Base-by-base conservation (phyloP, 2,329 filamentous ascomycete species). In the Colletotrichum sp. region DNA sequence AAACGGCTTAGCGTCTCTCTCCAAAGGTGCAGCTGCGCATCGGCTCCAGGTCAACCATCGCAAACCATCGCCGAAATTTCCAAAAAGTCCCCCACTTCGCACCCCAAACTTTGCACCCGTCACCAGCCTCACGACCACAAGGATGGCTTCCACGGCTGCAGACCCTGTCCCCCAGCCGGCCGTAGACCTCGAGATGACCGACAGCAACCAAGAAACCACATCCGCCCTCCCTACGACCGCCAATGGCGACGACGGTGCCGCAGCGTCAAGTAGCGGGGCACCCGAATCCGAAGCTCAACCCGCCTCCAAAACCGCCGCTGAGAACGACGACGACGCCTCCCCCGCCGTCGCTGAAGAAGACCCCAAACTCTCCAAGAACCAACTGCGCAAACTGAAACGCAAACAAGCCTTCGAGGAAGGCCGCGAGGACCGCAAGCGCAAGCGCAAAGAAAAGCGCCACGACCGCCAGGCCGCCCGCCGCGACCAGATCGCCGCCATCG, bases 381-480 rank as follows among this genome's bases (percentile, higher is more conserved):
- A 96, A 80, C 87, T 94, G 76, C 98, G 98, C 85, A 96, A 95
- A 82, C 87, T 95, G 69, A 92, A 90, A 77, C 93, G 92, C 71
- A 89, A 92, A 78, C 89, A 95, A 82, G 88, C 91, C 82, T 98
- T 95, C 94, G 95, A 98, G 80, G 92, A 93, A 9, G 91, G 90
- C 27, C 93, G 92, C 78, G 90, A 90, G 55, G 87, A 89, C 36
- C 91, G 92, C 76, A 90, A 89, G 77, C 84, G 83, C 67, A 86
- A 86, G 78, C 88, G 89, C 71, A 91, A 90, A 75, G 90, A 91
- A 79, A 92, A 90, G 82, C 88, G 89, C 9, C 86, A 88, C 78
- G 85, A 86, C 57, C 85, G 84, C 72, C 85, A 88, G 77, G 85
- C 85, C 22, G 87, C 88, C 63, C 90, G 89, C 80, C 89, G 88